These are phyloP conservation scores for Allomyces macrogynus DNA, from an alignment of 192 early-diverging fungal species.

Conservation along the genomic window DNA sequence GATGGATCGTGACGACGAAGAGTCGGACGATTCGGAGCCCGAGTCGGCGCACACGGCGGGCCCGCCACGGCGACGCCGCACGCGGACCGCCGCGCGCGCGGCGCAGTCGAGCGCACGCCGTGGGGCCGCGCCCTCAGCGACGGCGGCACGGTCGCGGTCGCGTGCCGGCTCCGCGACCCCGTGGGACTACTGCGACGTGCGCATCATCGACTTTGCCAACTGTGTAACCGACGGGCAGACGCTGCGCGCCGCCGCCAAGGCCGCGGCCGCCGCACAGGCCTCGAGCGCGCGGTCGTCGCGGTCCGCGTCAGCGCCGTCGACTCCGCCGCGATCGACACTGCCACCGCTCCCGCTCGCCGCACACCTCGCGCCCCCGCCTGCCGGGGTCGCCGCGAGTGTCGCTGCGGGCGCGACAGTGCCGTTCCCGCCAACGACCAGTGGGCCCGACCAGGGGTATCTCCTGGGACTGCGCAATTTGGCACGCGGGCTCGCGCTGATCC, in stretches of 20 bases:
- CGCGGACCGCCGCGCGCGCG: background rate
- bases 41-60: constrained; percentile 1
- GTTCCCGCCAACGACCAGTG: constrained; percentile 14
- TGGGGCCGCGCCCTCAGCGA: background rate
- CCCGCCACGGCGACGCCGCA: background rate
- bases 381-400: background rate
- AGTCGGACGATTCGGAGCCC: constrained; percentile 5
- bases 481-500: constrained; percentile 22
- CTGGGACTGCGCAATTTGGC: constrained; percentile 25
- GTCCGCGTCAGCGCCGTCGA: too few species aligned
- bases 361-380: background rate
- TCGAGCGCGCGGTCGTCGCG: too few species aligned
- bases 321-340: too few species aligned
- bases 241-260: constrained; percentile 12
- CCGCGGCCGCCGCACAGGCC: constrained; percentile 7
- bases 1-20: too few species aligned
- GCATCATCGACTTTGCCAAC: constrained; percentile 95
- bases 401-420: background rate
- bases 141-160: constrained; percentile 1
- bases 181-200: constrained; percentile 41
- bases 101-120: background rate
- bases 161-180: constrained; percentile 6
- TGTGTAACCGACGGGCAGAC: constrained; percentile 27
- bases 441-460: constrained; percentile 26
- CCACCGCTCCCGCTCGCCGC: background rate